A percentile compares a stretch with the other conserved stretches of the same genome.
Evolutionary conservation across 2,329 filamentous ascomycete species (phyloP).

Genomic region (Didymella exigua): DNA sequence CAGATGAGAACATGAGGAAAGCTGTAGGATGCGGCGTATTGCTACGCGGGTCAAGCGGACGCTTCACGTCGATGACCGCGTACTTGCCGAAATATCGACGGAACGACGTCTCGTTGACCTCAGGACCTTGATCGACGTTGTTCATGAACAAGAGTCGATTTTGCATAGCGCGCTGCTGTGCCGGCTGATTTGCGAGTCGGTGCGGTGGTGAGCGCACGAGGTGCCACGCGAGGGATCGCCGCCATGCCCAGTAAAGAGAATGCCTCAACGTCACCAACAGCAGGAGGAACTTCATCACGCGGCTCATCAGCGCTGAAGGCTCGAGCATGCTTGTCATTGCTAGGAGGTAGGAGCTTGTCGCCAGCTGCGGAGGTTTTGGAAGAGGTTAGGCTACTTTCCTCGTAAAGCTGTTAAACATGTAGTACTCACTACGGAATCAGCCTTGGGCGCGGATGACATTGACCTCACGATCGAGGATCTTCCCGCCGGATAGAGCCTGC

Average conservation of each 20-base stretch:
- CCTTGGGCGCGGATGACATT: not conserved
- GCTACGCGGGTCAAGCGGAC: not conserved
- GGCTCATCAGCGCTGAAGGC: not conserved
- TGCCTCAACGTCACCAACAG: not conserved
- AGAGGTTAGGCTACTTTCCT: too few species aligned
- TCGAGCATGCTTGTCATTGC: not conserved
- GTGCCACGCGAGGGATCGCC: not conserved
- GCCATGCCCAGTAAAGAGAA: not conserved
- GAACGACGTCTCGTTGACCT: not conserved
- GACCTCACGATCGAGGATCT: not conserved
- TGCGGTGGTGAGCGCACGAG: not conserved
- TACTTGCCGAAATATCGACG: not conserved
- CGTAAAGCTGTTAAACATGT: too few species aligned
- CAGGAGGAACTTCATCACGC: not conserved
- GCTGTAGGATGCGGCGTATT: not conserved
- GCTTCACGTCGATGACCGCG: not conserved
- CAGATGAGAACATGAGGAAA: not conserved
- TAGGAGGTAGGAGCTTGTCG: not conserved
- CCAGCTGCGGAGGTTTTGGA: not conserved
- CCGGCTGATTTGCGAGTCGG: not conserved
- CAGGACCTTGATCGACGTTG: not conserved
- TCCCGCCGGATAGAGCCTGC: not conserved
- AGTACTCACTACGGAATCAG: not conserved
- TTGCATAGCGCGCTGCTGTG: not conserved
- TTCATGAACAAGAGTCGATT: constrained; percentile 1